These are phyloP conservation scores for Austroboletus olivaceoglutinosus DNA, from an alignment of 1,284 basidiomycete genomes.

Conservation along the genomic window DNA sequence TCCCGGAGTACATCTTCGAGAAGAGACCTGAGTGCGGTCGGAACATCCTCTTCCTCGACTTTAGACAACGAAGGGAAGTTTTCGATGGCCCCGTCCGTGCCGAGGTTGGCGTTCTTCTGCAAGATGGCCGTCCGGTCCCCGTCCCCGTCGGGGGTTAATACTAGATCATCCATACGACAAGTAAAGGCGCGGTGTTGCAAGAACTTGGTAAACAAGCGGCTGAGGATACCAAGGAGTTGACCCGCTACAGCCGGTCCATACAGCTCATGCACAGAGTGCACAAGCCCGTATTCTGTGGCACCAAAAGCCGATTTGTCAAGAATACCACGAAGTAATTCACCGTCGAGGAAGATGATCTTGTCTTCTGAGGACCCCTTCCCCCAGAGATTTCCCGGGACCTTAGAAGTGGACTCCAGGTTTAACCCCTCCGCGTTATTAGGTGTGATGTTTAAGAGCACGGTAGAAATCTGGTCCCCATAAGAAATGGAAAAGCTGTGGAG, in stretches of 20 bases:
- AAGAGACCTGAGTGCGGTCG: slow-evolving; percentile 52
- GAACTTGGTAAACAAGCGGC: slow-evolving; percentile 95
- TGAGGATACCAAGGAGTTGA: slow-evolving; percentile 88
- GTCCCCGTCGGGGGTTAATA: slow-evolving; percentile 85
- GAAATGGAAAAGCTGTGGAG: neutral
- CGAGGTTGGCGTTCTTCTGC: slow-evolving; percentile 67
- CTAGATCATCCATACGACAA: slow-evolving; percentile 98
- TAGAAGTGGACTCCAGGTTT: slow-evolving; percentile 85
- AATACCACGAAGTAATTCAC: slow-evolving; percentile 89
- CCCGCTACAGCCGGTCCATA: slow-evolving; percentile 92
- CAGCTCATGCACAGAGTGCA: slow-evolving; percentile 99
- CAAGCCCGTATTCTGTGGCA: slow-evolving; percentile 93
- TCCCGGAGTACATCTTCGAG: slow-evolving; percentile 96
- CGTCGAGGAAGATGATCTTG: slow-evolving; percentile 88
- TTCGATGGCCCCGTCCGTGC: slow-evolving; percentile 85
- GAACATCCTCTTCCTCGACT: slow-evolving; percentile 50
- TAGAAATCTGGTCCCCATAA: slow-evolving; percentile 69
- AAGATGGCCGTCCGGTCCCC: slow-evolving; percentile 68
- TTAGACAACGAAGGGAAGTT: slow-evolving; percentile 76
- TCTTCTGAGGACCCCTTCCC: slow-evolving; percentile 77
- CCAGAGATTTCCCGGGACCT: slow-evolving; percentile 86
- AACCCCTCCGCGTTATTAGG: slow-evolving; percentile 81
- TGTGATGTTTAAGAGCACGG: slow-evolving; percentile 89
- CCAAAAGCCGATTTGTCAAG: slow-evolving; percentile 98
- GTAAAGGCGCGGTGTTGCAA: slow-evolving; percentile 97